Evolutionary conservation across 306 rosid species (phyloP), one percentile per base, ranked within the genome.

Genomic region (Rubus idaeus): DNA sequence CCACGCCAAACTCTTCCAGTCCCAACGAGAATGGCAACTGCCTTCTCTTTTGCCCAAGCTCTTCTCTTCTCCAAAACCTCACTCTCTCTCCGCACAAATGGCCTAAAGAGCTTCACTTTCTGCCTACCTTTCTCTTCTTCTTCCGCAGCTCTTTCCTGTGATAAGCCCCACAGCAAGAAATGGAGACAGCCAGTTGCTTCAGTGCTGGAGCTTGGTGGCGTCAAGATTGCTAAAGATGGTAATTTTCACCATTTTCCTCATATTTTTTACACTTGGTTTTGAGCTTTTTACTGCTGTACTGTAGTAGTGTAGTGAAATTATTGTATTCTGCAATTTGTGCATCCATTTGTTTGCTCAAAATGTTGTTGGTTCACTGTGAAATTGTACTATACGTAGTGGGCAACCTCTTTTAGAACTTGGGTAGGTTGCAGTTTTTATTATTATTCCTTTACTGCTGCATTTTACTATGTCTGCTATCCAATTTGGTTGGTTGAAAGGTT

Each of bases 171-270:
- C 50, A 71, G 61, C 60, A 89, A 90, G 80, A 92, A 95, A 82
- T 95, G 93, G 96, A 83, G 81, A 42, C 97, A 81, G 65, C 88
- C 93, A 0, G 89, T 90, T 72, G 78, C 83, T 21, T 89, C 96
- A 8, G 87, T 62, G 18, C 74, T 88, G 71, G 91, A 89, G 21
- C 56, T 92, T n/a, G 96, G 97, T 5, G 98, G 98, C 45, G 82
- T 90, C 89, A 88, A 88, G 80, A 76, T 94, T 79, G 68, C 76
- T 20, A 90, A 78, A 79, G 91, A 92, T 78, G 96, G 98, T 94
- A 84, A 57, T 62, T 78, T 70, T 26, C 16, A 10, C 5, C 23
- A 55, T 45, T 68, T 55, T 44, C 8, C 37, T 55, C 4, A 7
- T 53, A 2, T 3, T 23, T 30, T 23, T 78, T 5, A 26, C 6